Base-by-base conservation (phyloP, 768 basidiomycete genomes). In the Serendipita indica region DNA sequence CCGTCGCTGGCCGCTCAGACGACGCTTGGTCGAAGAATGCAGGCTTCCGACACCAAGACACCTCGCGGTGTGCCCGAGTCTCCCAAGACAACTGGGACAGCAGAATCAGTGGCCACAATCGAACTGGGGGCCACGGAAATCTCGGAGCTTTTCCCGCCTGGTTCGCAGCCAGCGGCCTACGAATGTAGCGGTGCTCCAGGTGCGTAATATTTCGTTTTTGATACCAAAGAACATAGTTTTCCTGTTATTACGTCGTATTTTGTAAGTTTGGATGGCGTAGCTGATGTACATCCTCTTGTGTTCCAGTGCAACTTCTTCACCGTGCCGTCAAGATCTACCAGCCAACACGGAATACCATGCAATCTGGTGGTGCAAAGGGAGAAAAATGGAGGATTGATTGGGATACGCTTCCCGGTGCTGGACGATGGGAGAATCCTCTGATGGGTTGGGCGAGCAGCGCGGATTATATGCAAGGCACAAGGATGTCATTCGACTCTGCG, bases 401-500 rank as follows among this genome's bases (percentile, higher is more conserved):
- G 75, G 94, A 98, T 65, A 82, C 82, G 59, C 74, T 97, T n/a
- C 81, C 80, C 60, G 90, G 93, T 33, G 83, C 79, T 28, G 91
- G 89, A 12, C 79, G 94, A 57, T 99, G 94, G 94, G 92, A 97
- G 77, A 99, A 98, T 67, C 89, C 90, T 3, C 69, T 99, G 64
- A 99, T 98, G 89, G 94, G 94, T 41, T 99, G 80, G 76, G 93
- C 92, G 0, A 88, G 84, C 61, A 90, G 89, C 62, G 92, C 90
- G 60, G 92, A 97, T 71, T 97, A 96, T 71, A 86, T 94, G 84
- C 92, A 97, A 69, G 90, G 86, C 18, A 88, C 88, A 2, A 81
- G 84, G 3, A 58, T 94, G 62, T 77, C 80, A 35, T 97, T 98
- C 79, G 77, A 77, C 65, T 82, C 81, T 58, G 88, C 86, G 71